These are phyloP conservation scores for Tuber brumale DNA, from an alignment of 495 filamentous ascomycete species.

Conservation along the genomic window DNA sequence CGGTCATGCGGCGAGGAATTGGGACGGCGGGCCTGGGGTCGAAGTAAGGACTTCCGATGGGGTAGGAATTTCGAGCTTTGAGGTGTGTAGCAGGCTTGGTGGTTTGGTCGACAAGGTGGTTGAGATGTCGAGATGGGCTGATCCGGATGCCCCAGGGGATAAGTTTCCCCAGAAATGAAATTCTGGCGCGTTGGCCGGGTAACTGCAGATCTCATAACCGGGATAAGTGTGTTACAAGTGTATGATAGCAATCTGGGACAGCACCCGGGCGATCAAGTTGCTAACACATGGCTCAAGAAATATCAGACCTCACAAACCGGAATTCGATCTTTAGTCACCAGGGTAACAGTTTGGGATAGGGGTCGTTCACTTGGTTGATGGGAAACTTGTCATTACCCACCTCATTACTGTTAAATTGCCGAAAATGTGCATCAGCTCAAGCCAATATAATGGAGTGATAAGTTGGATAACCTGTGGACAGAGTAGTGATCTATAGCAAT, in stretches of 20 bases:
- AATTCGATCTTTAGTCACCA: background rate
- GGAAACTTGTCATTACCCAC: background rate
- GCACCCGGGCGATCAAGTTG: background rate
- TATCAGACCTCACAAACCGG: background rate
- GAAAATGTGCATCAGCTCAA: background rate
- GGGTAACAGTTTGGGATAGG: background rate
- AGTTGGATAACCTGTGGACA: background rate
- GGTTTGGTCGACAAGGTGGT: background rate
- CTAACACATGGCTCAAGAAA: background rate
- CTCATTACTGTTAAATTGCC: background rate
- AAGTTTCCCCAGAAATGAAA: background rate
- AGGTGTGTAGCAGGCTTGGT: background rate
- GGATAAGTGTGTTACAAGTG: background rate
- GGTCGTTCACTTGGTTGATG: background rate
- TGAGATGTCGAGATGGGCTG: background rate
- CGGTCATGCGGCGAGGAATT: background rate
- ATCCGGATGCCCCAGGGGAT: background rate
- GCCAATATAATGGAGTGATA: background rate
- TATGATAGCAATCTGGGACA: background rate
- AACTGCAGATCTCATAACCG: background rate
- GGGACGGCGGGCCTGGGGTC: background rate
- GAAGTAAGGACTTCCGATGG: background rate
- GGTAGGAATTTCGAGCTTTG: background rate
- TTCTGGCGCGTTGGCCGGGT: background rate
- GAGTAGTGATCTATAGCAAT: background rate